phyloP scores from a whole-genome alignment of 352 stramenopile species.

The Pythium aristosporum region DNA sequence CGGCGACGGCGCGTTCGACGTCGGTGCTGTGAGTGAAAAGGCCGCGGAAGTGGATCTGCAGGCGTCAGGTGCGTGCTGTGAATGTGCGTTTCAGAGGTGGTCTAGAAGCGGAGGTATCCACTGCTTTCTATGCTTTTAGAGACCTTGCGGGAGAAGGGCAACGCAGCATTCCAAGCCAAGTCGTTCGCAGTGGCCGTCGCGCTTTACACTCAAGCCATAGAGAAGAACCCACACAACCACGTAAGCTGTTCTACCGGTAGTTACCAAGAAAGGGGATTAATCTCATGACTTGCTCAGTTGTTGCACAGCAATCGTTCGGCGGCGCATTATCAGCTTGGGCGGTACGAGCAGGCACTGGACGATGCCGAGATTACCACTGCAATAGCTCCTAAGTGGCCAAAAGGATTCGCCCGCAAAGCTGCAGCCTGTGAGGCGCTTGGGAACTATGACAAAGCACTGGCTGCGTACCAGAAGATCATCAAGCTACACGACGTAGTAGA shows the following conservation, averaged over 20 bases:
- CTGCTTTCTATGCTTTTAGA: constrained; percentile 20
- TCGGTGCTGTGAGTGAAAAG: constrained; percentile 4
- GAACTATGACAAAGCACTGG: constrained; percentile 58
- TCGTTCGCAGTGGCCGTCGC: constrained; percentile 43
- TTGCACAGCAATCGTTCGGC: constrained; percentile 89
- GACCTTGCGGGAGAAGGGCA: constrained; percentile 56
- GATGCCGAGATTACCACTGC: constrained; percentile 81
- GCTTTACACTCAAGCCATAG: constrained; percentile 65
- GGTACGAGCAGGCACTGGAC: constrained; percentile 67
- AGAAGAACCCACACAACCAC: constrained; percentile 44
- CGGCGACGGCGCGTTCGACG: constrained; percentile 30
- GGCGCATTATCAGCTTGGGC: constrained; percentile 68
- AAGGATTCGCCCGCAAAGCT: constrained; percentile 91
- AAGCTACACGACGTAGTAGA: constrained; percentile 55
- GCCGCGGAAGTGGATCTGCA: constrained; percentile 19
- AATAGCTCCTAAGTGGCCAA: constrained; percentile 89
- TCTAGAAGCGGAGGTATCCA: not conserved
- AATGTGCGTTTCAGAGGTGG: not conserved
- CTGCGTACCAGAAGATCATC: constrained; percentile 74
- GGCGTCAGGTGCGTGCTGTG: constrained; percentile 18
- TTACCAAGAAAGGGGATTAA: not conserved
- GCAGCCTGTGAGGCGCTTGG: constrained; percentile 71
- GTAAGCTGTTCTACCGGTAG: constrained; percentile 24
- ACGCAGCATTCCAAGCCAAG: constrained; percentile 60
- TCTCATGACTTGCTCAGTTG: constrained; percentile 29